Evolutionary conservation across 2,329 filamentous ascomycete species (phyloP), one percentile per base, ranked within the genome.

Genomic region (Aureobasidium mangrovei): DNA sequence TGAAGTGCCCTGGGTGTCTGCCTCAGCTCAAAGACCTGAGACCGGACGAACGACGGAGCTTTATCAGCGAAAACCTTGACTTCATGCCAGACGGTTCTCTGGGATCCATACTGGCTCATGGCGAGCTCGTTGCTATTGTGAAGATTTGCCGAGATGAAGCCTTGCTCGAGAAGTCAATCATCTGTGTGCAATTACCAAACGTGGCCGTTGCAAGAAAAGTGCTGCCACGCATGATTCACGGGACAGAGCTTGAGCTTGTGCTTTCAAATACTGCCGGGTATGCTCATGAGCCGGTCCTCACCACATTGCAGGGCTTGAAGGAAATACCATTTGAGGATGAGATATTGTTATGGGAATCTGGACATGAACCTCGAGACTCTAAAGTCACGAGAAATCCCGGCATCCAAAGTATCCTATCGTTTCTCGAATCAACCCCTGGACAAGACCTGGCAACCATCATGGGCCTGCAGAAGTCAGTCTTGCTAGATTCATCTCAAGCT

Each of bases 401-500:
- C 2, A 42, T 51, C 2, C 7, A 7, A 3, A 26, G 10, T 3
- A 41, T 51, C 10, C 38, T 51, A 10, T n/a, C 27, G 12, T 9
- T 31, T 3, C 38, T 51, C 4, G 18, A 42, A 18, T 28, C 28
- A 5, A 42, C 7, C 9, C 38, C 18, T 3, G 47, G 38, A 61
- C 12, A 54, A 65, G 24, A 58, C 64, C 2, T 54, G 70, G 4
- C 59, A 64, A 49, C 61, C 63, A 69, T 62, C 8, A 52, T 55
- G 10, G 60, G 62, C 18, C 61, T 75, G 5, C 56, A 58, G 3
- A 46, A 62, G 0, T 62, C 64, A 8, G 74, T 78, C 0, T 69
- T 63, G 0, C 72, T 87, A 0, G 83, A 86, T 59, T 53, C 60
- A 7, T 69, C 67, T 2, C 74, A 77, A 59, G 74, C 75, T 4